These are phyloP conservation scores for Inga oerstediana DNA, from an alignment of 306 rosid genomes.

Conservation along the genomic window DNA sequence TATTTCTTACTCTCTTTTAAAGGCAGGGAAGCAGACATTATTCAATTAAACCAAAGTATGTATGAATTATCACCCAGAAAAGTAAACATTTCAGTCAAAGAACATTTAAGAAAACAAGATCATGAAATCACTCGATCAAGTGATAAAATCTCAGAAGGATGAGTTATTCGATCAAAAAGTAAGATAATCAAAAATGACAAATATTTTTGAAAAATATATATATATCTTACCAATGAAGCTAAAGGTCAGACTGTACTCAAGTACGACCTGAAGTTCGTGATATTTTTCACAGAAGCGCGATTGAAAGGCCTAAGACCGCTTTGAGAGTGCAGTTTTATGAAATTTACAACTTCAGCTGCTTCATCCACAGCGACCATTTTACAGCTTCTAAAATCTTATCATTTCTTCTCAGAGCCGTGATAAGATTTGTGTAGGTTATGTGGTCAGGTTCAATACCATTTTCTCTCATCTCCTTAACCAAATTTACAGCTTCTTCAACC, in stretches of 20 bases:
- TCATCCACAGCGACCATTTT: constrained; percentile 97
- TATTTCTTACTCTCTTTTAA: not conserved
- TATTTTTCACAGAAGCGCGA: constrained; percentile 23
- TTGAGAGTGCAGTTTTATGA: constrained; percentile 18
- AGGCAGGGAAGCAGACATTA: not conserved
- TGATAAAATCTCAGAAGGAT: not conserved
- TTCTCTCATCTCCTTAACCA: constrained; percentile 87
- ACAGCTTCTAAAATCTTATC: constrained; percentile 89
- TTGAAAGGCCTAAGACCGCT: constrained; percentile 16
- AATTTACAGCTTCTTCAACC: constrained; percentile 83
- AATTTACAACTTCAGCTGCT: constrained; percentile 73
- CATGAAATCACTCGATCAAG: not conserved
- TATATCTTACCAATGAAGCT: constrained; percentile 24
- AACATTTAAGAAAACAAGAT: constrained; percentile 8
- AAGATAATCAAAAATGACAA: not conserved
- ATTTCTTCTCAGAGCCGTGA: constrained; percentile 65
- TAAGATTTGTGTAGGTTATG: constrained; percentile 72
- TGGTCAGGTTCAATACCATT: constrained; percentile 84
- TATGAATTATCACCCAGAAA: not conserved
- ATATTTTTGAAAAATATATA: not conserved
- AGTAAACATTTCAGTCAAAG: not conserved
- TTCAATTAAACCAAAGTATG: not conserved
- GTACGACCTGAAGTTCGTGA: constrained; percentile 18
- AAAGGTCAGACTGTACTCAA: constrained; percentile 16
- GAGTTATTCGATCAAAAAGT: not conserved